Evolutionary conservation across 75 land plant species (phyloP).

Genomic region (Pinus taeda): DNA sequence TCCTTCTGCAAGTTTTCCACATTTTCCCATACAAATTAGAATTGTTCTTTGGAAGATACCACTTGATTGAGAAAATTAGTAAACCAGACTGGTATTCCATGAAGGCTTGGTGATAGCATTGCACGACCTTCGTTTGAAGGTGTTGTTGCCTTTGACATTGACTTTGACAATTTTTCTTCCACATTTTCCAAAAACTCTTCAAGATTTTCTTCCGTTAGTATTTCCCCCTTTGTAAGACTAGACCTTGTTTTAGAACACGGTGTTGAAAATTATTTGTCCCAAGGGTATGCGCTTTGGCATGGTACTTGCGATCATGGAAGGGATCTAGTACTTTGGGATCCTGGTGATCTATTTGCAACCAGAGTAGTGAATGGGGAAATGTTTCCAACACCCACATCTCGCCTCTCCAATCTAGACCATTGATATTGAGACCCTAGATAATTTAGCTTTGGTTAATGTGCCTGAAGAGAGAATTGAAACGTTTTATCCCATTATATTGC

Average conservation of each 20-base stretch:
- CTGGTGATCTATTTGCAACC: conserved; percentile 17
- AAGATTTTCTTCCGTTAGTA: conserved; percentile 69
- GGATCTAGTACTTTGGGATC: conserved; percentile 9
- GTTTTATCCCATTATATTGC: too few relatives aligned
- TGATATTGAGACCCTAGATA: conserved; percentile 10
- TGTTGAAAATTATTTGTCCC: background rate
- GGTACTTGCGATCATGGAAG: conserved; percentile 29
- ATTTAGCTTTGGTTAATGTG: too few relatives aligned
- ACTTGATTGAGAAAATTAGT: too few relatives aligned
- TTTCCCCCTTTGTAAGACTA: conserved; percentile 51
- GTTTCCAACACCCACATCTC: background rate
- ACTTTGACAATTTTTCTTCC: background rate
- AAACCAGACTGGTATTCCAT: conserved; percentile 21
- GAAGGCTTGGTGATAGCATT: background rate
- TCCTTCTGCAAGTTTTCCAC: too few relatives aligned
- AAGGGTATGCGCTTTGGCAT: conserved; percentile 2
- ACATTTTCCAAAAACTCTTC: conserved; percentile 59
- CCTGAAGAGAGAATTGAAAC: too few relatives aligned
- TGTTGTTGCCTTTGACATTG: conserved; percentile 6
- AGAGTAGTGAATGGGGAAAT: conserved; percentile 8
- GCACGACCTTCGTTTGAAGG: conserved; percentile 14
- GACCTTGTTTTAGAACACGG: conserved; percentile 67
- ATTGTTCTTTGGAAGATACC: too few relatives aligned
- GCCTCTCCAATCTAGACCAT: conserved; percentile 25
- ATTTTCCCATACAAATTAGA: background rate